Conservation (phyloP, 164 flowering plant genomes). For the Liriodendron chinense region DNA sequence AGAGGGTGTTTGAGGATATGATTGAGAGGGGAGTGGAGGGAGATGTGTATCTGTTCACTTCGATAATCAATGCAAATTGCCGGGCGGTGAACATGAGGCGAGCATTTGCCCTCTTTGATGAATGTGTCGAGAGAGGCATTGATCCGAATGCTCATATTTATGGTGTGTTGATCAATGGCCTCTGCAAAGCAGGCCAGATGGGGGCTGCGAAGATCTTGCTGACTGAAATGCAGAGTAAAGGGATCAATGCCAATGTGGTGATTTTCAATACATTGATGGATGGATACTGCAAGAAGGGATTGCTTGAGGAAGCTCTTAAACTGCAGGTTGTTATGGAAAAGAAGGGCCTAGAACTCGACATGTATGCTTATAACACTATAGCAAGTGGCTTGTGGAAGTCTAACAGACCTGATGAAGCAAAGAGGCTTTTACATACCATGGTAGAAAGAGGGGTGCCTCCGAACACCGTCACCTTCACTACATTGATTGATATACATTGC, state of each 20-base stretch:
- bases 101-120: constrained; percentile 47
- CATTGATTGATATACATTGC: constrained; percentile 60
- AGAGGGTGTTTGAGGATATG: constrained; percentile 50
- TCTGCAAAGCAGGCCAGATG: constrained; percentile 56
- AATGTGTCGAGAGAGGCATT: constrained; percentile 39
- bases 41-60: constrained; percentile 47
- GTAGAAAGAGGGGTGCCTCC: constrained; percentile 40
- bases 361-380: constrained; percentile 32
- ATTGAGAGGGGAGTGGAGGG: constrained; percentile 32
- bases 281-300: constrained; percentile 49
- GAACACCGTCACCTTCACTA: constrained; percentile 41
- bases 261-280: constrained; percentile 36
- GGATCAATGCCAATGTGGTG: constrained; percentile 42
- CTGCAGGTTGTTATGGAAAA: constrained; percentile 42
- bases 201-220: constrained; percentile 40
- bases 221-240: constrained; percentile 54
- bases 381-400: constrained; percentile 37
- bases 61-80: constrained; percentile 39
- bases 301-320: constrained; percentile 46
- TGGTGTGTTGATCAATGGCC: constrained; percentile 45
- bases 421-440: constrained; percentile 36
- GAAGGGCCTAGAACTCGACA: constrained; percentile 38
- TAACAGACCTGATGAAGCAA: constrained; percentile 46
- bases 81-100: constrained; percentile 37
- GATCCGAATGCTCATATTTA: constrained; percentile 50